Evolutionary conservation across 306 rosid species (phyloP).

Genomic region (Malus fusca): DNA sequence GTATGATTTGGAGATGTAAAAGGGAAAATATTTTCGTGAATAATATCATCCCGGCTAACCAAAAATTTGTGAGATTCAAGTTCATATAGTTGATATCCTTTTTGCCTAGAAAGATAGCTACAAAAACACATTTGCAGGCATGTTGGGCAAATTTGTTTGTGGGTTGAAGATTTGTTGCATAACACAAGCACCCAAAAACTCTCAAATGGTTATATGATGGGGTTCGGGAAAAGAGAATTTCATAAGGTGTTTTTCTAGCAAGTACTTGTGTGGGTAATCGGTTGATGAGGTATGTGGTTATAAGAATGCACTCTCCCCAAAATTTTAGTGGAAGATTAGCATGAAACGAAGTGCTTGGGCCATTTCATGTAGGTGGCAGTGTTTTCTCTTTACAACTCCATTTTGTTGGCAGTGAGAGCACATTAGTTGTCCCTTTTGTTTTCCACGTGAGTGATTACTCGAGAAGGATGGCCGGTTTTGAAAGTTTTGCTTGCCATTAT

Average conservation of each 20-base stretch:
- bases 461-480: no score
- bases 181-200: background rate
- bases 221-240: background rate
- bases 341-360: background rate
- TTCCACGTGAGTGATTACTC: no score
- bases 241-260: background rate
- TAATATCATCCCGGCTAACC: background rate
- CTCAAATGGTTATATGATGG: background rate
- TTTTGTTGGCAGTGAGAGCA: background rate
- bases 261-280: no score
- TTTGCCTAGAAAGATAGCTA: background rate
- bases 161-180: background rate
- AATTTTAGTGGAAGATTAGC: background rate
- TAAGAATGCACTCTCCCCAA: background rate
- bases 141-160: background rate
- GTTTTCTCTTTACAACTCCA: background rate
- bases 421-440: no score
- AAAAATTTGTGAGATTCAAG: background rate
- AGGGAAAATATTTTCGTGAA: background rate
- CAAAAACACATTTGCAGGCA: background rate
- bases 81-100: background rate
- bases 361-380: background rate
- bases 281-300: no score
- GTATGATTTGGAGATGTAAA: background rate
- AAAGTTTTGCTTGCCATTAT: no score